A percentile compares a stretch with the other conserved stretches of the same genome.
Conservation (phyloP, 352 stramenopile species). For the Pythium insidiosum region DNA sequence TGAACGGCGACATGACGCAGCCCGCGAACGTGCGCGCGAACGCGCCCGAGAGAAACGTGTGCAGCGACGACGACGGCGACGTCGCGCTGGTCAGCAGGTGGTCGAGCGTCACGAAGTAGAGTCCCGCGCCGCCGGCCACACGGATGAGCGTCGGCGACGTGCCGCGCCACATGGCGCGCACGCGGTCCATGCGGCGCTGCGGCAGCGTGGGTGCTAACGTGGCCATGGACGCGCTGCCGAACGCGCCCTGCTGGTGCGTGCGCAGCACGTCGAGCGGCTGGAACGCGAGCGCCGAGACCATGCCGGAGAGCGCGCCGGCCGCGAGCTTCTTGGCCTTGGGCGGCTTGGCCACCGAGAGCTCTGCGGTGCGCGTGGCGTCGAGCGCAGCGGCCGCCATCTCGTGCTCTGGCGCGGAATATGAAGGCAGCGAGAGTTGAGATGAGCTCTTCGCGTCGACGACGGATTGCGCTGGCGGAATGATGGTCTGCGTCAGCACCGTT, state of each 20-base stretch:
- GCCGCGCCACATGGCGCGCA: conserved; percentile 77
- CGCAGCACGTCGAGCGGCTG: conserved; percentile 81
- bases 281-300: conserved; percentile 77
- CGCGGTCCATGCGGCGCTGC: conserved; percentile 6
- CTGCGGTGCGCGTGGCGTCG: conserved; percentile 3
- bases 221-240: conserved; percentile 18
- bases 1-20: conserved; percentile 75
- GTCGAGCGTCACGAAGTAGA: conserved; percentile 82
- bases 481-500: too few relatives aligned
- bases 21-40: conserved; percentile 83
- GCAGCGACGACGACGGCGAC: conserved; percentile 44
- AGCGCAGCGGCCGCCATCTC: conserved; percentile 6
- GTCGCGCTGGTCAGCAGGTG: conserved; percentile 48
- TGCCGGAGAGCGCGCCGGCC: conserved; percentile 61
- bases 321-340: conserved; percentile 66
- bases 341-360: conserved; percentile 1
- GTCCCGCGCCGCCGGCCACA: conserved; percentile 66
- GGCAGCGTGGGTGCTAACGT: conserved; percentile 1
- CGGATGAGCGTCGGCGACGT: conserved; percentile 76
- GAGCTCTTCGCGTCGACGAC: not conserved
- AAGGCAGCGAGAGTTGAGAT: conserved; percentile 2
- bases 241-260: conserved; percentile 79
- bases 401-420: not conserved
- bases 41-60: conserved; percentile 75
- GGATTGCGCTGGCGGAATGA: too few relatives aligned